Evolutionary conservation across 768 basidiomycete genomes (phyloP), one percentile per base, ranked within the genome.

Genomic region (Paxillus involutus): DNA sequence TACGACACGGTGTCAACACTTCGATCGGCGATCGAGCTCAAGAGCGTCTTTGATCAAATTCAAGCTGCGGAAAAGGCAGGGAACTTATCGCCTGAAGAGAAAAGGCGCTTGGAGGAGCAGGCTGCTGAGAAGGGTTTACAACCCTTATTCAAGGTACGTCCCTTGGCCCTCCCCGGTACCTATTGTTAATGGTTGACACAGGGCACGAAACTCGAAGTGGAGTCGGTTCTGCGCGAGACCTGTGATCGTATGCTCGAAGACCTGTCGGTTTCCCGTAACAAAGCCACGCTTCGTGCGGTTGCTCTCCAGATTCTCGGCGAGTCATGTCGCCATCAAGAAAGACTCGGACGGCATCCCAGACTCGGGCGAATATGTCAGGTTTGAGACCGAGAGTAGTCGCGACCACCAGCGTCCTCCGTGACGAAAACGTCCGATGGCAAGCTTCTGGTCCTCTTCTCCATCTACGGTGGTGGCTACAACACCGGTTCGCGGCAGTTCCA

Each of bases 121-220:
- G 94, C 94, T 1, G 93, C 94, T 0, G 93, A 95, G 75, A 95
- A 94, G 69, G 94, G 91, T 11, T 69, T 95, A 1, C 90, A 93
- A 61, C 91, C 93, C 1, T 73, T 95, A 30, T 95, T 95, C 81
- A 95, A 94, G 79, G 91, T 87, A 47, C 44, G 64, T 47, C 21
- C n/a, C 24, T 44, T 43, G 36, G 24, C 8, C 21, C 33, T 37
- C 37, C n/a, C 36, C 7, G 44, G 21, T 24, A 10, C 13, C 14
- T 9, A 16, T 12, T 2, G 19, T 2, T 10, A 24, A 19, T n/a
- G 26, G 14, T 33, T 19, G 11, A 16, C 40, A 37, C 62, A 93
- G 90, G 93, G 93, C 5, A 85, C 93, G n/a, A 95, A 94, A 68
- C 85, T 96, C 26, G 93, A 96, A 68, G 81, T 95, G 50, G 92